phyloP scores from a whole-genome alignment of 192 early-diverging fungal genomes.

The Entomortierella beljakovae region DNA sequence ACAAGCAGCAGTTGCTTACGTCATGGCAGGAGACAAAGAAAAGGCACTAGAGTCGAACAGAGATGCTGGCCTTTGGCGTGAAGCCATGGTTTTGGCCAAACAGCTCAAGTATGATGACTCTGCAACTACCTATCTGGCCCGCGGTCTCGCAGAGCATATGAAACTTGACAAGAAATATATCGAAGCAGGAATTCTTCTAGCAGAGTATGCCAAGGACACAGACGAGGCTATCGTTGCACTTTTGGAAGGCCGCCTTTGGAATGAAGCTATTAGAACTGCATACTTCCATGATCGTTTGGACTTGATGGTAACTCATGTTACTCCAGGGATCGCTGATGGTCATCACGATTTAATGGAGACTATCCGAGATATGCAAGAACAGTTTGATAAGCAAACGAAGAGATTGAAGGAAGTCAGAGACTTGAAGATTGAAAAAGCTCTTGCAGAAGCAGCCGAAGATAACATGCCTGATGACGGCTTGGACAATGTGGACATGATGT shows the following conservation, averaged over 20 bases:
- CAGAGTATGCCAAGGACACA: conserved; percentile 68
- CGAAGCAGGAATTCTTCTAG: conserved; percentile 77
- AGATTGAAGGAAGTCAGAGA: conserved; percentile 69
- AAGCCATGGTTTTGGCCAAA: conserved; percentile 73
- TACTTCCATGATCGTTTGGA: conserved; percentile 70
- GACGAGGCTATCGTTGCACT: conserved; percentile 77
- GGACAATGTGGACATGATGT: conserved; percentile 95
- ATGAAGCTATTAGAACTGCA: conserved; percentile 77
- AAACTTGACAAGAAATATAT: conserved; percentile 38
- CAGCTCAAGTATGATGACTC: conserved; percentile 60
- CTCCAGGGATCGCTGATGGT: conserved; percentile 71
- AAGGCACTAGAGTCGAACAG: conserved; percentile 71
- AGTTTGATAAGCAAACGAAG: conserved; percentile 71
- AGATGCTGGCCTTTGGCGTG: conserved; percentile 71
- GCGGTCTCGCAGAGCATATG: conserved; percentile 61
- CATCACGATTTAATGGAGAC: conserved; percentile 69
- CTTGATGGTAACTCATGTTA: conserved; percentile 81
- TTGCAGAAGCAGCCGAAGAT: conserved; percentile 55
- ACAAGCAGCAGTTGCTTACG: conserved; percentile 74
- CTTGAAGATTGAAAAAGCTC: conserved; percentile 58
- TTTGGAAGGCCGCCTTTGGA: conserved; percentile 80
- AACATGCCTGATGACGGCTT: conserved; percentile 65
- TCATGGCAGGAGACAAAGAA: conserved; percentile 65
- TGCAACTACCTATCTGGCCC: conserved; percentile 63
- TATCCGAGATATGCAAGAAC: conserved; percentile 69